These are phyloP conservation scores for Emmonsiellopsis sp. DNA, from an alignment of 2,329 filamentous ascomycete genomes.

Conservation along the genomic window DNA sequence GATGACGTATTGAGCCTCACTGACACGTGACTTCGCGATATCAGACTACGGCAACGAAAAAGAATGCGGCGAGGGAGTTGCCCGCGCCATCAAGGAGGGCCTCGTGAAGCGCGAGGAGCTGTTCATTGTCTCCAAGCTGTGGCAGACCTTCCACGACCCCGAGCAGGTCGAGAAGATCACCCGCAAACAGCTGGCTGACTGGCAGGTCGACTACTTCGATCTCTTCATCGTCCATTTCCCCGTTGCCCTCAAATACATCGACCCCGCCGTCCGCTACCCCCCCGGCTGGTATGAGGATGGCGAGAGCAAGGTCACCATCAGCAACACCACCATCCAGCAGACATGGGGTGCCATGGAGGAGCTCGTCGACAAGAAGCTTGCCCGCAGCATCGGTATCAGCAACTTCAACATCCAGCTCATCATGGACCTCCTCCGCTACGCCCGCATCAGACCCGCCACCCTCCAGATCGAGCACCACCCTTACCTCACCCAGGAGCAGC, in stretches of 20 bases:
- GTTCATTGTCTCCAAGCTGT: slow-evolving; percentile 88
- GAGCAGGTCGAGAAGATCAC: slow-evolving; percentile 67
- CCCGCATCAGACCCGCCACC: slow-evolving; percentile 61
- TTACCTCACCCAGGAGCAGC: slow-evolving; percentile 66
- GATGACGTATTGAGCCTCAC: neutral
- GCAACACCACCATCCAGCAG: slow-evolving; percentile 65
- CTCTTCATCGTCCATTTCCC: slow-evolving; percentile 87
- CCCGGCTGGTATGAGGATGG: slow-evolving; percentile 66
- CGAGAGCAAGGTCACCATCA: slow-evolving; percentile 50
- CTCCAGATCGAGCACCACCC: slow-evolving; percentile 89
- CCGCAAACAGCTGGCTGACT: slow-evolving; percentile 69
- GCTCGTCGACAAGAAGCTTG: slow-evolving; percentile 59
- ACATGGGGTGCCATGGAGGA: slow-evolving; percentile 76
- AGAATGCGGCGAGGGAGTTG: slow-evolving; percentile 66
- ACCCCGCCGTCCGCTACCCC: slow-evolving; percentile 68
- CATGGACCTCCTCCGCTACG: slow-evolving; percentile 71
- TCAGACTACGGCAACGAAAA: slow-evolving; percentile 76
- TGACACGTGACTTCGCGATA: neutral
- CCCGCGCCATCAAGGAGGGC: slow-evolving; percentile 70
- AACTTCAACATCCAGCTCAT: slow-evolving; percentile 74
- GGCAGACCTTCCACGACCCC: slow-evolving; percentile 82
- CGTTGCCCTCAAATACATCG: slow-evolving; percentile 74
- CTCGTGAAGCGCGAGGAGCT: slow-evolving; percentile 76
- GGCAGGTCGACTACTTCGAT: slow-evolving; percentile 82
- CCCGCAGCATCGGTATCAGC: slow-evolving; percentile 66